A percentile compares a stretch with the other conserved stretches of the same genome.
Conservation (phyloP, 2,329 filamentous ascomycete genomes). For the Teratosphaeria viscida region DNA sequence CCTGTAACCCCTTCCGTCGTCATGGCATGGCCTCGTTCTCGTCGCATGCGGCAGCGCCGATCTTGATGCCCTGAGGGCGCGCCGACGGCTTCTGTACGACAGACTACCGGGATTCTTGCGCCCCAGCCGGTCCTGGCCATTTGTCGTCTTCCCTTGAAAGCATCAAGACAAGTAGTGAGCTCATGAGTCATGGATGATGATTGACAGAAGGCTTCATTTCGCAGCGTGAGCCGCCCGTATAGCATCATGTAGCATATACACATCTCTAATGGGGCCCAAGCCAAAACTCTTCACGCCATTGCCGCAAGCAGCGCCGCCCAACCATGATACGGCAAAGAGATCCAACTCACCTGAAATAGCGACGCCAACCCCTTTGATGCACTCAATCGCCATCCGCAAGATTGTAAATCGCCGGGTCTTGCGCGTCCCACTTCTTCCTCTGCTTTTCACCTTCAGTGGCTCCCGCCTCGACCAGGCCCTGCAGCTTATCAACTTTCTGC, state of each 20-base stretch:
- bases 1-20: too few relatives aligned
- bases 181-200: background rate
- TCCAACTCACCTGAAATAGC: background rate
- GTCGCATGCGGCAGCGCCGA: too few relatives aligned
- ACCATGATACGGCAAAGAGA: background rate
- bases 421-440: slow-evolving; percentile 20
- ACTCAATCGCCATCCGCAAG: slow-evolving; percentile 26
- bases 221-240: background rate
- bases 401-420: slow-evolving; percentile 55
- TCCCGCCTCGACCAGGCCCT: slow-evolving; percentile 12
- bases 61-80: too few relatives aligned
- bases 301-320: background rate
- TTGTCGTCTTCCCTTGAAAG: background rate
- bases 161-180: background rate
- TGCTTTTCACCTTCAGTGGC: slow-evolving; percentile 14
- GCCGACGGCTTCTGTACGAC: too few relatives aligned
- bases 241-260: background rate
- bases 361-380: background rate
- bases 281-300: background rate
- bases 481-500: slow-evolving; percentile 17
- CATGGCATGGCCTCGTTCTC: too few relatives aligned
- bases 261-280: background rate
- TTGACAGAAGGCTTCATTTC: background rate
- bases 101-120: too few relatives aligned
- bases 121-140: background rate